Base-by-base conservation (phyloP, 352 stramenopile species). In the Pythium vanterpoolii region DNA sequence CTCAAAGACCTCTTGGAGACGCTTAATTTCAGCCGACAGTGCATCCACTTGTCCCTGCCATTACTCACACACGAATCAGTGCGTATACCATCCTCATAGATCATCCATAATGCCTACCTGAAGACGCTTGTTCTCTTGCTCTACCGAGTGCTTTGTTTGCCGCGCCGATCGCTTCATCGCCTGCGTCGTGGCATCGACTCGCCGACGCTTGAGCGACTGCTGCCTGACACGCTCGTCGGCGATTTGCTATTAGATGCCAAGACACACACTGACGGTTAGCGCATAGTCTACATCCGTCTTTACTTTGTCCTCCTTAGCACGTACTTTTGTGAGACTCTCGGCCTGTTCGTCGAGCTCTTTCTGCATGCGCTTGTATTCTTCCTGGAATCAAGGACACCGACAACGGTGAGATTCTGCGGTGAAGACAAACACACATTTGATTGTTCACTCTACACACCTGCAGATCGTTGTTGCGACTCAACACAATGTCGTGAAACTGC, bases 341-440 rank as follows among this genome's bases (percentile, higher is more conserved):
- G 68, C 71, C 53, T 89, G 78, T 51, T 90, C 81, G 18, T 91
- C 82, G 33, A 89, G 60, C 42, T 89, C 77, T 52, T 81, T 80
- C 9, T 89, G 69, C 77, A 91, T 87, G 14, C 79, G 79, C 43
- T 77, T 73, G 46, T 88, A 91, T 54, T 88, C 77, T 30, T 89
- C 79, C 66, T 76, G 40, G 33, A 21, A 11, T 19, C 14, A 1
- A 31, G 11, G 21, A 28, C 33, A 26, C 42, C 21, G 28, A 1
- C 46, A 53, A 26, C 16, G 7, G 26, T 39, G 4, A 16, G 42
- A 8, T 28, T n/a, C 27, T 33, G 1, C 21, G 9, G 10, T 55
- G 3, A 40, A 16, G n/a, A 18, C 18, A 19, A 28, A 9, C 1
- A 26, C 40, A 26, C n/a, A 27, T 9, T 19, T 27, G 40, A n/a